Evolutionary conservation across 257 asterid species (phyloP).

Genomic region (Gardenia jasminoides): DNA sequence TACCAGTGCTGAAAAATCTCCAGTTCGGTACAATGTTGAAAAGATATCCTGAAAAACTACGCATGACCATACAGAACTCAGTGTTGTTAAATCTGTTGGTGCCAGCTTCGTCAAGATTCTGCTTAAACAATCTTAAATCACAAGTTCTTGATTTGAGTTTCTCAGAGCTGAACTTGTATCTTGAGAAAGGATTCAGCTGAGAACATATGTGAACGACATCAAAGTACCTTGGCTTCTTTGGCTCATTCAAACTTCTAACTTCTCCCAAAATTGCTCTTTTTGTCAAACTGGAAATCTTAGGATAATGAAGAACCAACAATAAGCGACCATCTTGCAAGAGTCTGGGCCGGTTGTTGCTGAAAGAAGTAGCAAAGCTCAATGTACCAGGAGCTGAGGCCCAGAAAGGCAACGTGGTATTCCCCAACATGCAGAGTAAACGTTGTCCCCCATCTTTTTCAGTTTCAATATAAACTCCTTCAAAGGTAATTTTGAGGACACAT

Average conservation of each 20-base stretch:
- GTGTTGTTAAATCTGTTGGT: slow-evolving; percentile 6
- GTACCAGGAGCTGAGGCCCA: neutral
- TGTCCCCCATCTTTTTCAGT: slow-evolving; percentile 13
- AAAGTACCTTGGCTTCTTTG: slow-evolving; percentile 10
- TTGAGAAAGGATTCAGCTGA: slow-evolving; percentile 14
- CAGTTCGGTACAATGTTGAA: slow-evolving; percentile 1
- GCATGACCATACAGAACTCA: slow-evolving; percentile 8
- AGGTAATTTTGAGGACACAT: slow-evolving; percentile 19
- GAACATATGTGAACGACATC: slow-evolving; percentile 9
- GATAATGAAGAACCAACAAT: slow-evolving; percentile 16
- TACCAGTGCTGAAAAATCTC: neutral
- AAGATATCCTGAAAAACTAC: neutral
- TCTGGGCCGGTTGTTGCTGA: neutral
- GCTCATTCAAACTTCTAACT: slow-evolving; percentile 17
- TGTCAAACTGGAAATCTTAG: slow-evolving; percentile 7
- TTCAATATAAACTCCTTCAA: slow-evolving; percentile 22
- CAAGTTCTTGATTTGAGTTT: slow-evolving; percentile 11
- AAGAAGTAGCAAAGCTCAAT: neutral
- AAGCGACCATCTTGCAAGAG: slow-evolving; percentile 17
- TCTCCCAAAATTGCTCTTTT: slow-evolving; percentile 24
- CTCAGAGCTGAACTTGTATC: slow-evolving; percentile 13
- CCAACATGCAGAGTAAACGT: slow-evolving; percentile 24
- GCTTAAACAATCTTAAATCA: neutral
- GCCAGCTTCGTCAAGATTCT: slow-evolving; percentile 12
- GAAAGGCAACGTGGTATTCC: slow-evolving; percentile 11